Conservation (phyloP, 2,329 filamentous ascomycete species). For the Furcasterigmium furcatum region DNA sequence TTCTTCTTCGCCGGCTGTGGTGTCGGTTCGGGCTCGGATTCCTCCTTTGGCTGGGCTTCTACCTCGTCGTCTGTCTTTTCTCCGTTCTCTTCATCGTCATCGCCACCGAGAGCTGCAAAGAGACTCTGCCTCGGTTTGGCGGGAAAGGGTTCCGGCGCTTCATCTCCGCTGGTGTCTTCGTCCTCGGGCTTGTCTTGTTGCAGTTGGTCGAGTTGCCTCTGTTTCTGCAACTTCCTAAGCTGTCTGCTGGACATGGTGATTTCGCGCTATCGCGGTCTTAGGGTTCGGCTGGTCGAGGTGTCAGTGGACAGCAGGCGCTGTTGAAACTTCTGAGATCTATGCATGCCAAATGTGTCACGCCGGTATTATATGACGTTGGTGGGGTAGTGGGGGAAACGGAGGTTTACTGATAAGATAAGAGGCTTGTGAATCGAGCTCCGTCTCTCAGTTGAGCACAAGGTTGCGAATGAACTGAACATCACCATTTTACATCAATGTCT, state of each 20-base stretch:
- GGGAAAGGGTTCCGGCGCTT: slow-evolving; percentile 25
- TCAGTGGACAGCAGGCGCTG: too few species aligned
- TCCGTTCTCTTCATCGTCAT: slow-evolving; percentile 30
- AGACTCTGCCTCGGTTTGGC: slow-evolving; percentile 38
- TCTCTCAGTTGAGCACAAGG: too few species aligned
- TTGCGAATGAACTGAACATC: too few species aligned
- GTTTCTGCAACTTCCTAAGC: slow-evolving; percentile 48
- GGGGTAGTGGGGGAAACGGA: slow-evolving; percentile 10
- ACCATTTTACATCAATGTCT: too few species aligned
- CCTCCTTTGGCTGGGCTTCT: slow-evolving; percentile 14
- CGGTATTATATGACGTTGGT: slow-evolving; percentile 12
- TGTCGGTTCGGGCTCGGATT: slow-evolving; percentile 14
- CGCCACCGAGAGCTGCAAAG: slow-evolving; percentile 50
- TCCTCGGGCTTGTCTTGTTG: slow-evolving; percentile 19
- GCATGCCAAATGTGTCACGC: slow-evolving; percentile 11
- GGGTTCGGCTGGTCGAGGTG: neutral
- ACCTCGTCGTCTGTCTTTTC: slow-evolving; percentile 18
- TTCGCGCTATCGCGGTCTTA: neutral
- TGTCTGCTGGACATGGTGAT: slow-evolving; percentile 48
- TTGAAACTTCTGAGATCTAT: neutral
- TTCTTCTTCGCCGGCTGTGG: slow-evolving; percentile 25
- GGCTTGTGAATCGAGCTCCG: too few species aligned
- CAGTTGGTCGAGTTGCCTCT: slow-evolving; percentile 37
- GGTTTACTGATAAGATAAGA: neutral
- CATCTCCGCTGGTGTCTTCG: slow-evolving; percentile 24